Evolutionary conservation across 306 rosid genomes (phyloP), one percentile per base, ranked within the genome.

Genomic region (Astragalus glycyphyllos): DNA sequence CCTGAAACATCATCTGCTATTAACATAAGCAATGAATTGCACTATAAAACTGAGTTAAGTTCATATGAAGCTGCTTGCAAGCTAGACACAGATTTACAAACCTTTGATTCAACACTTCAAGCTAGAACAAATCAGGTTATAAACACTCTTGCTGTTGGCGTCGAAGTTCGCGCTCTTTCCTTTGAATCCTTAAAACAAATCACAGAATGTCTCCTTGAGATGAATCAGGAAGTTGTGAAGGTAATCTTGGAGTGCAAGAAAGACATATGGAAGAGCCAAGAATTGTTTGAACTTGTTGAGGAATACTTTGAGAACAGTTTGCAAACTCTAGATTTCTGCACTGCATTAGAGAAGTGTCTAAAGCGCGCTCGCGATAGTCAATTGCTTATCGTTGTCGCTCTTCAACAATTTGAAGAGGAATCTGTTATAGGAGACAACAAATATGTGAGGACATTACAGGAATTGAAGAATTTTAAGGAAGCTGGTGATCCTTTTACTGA

Each of bases 191-290:
- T 93, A 3, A 90, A 88, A 58, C 88, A 89, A 73, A 80, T 90
- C 73, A 93, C 97, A 0, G 96, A 77, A 67, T 93, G 98, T 58
- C 92, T 93, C 2, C 60, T 93, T 58, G 98, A 90, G 71, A 90
- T 93, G 97, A 93, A 93, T 59, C 98, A 93, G 65, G 98, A 93
- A 62, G 97, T 93, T 65, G 97, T 93, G 2, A 90, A 83, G 37
- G 94, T 93, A 3, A 90, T 93, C 79, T 79, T 93, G 75, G 94
- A 87, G 31, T 93, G 96, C 89, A 93, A 93, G 88, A 84, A 89
- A 78, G 98, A 93, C 44, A 90, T 93, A 66, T 93, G 98, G 98
- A 90, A 88, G 66, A 89, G 85, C 71, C 89, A 84, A 10, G 98
- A 93, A 15, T 50, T 90, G 78, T 93, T 90, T 48, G 98, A 93